Evolutionary conservation across 2,329 filamentous ascomycete genomes (phyloP).

Genomic region (Samsoniella hepiali): DNA sequence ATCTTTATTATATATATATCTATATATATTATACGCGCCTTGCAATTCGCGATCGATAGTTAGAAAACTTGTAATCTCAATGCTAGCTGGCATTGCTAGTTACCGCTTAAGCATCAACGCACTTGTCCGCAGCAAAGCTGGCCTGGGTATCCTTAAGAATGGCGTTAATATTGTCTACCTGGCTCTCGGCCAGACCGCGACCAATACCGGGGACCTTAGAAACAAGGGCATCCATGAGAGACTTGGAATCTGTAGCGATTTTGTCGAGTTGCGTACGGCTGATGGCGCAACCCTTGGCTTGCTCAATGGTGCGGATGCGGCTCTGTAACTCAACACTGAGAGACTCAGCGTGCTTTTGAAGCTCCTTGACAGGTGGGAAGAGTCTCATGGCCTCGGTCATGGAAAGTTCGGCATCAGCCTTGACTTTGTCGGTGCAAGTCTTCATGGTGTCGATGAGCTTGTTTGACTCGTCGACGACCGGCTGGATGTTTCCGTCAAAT

Average conservation of each 20-base stretch:
- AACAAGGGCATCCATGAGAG: constrained; percentile 27
- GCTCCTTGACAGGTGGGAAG: constrained; percentile 20
- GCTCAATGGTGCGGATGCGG: too few relatives aligned
- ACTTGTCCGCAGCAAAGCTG: constrained; percentile 25
- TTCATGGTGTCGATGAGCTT: constrained; percentile 1
- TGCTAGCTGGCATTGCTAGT: neutral
- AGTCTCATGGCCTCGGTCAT: constrained; percentile 16
- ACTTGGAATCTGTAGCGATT: constrained; percentile 22
- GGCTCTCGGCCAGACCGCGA: constrained; percentile 25
- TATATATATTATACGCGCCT: too few relatives aligned
- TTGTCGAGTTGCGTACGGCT: too few relatives aligned
- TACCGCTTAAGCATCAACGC: constrained; percentile 20
- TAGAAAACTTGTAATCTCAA: too few relatives aligned
- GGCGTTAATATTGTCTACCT: constrained; percentile 23
- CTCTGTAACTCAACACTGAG: too few relatives aligned
- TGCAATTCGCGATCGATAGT: too few relatives aligned
- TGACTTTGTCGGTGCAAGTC: constrained; percentile 17
- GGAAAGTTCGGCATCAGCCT: too few relatives aligned
- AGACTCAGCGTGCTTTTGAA: constrained; percentile 14
- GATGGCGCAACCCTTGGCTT: too few relatives aligned
- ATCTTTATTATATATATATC: too few relatives aligned
- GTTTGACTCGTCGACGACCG: constrained; percentile 3
- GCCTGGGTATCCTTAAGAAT: constrained; percentile 22
- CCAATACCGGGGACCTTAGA: constrained; percentile 25
- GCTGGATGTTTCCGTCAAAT: neutral